Percentiles rank a stretch among this genome's conserved stretches.
Evolutionary conservation across 1,284 basidiomycete species (phyloP).

Genomic region (Moniliophthora roreri): DNA sequence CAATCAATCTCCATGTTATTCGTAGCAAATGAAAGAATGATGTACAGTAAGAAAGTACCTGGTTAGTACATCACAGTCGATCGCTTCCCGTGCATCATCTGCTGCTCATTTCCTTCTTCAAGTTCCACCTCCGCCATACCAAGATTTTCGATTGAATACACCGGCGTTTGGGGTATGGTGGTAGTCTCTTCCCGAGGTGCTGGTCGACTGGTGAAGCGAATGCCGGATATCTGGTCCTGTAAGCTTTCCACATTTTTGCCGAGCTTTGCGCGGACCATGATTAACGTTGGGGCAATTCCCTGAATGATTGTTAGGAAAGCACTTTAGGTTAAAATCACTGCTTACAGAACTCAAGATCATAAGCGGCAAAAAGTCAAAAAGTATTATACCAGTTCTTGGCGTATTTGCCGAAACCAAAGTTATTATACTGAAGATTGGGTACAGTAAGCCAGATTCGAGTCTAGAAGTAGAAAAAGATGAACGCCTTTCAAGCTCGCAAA

Average conservation of each 20-base stretch:
- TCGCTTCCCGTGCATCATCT: too few relatives aligned
- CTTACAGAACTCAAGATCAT: neutral
- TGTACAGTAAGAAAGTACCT: too few relatives aligned
- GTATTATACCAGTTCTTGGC: neutral
- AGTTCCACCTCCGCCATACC: too few relatives aligned
- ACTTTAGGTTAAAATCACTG: too few relatives aligned
- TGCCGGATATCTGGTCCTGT: neutral
- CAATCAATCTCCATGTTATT: too few relatives aligned
- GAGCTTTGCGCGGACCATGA: conserved; percentile 3
- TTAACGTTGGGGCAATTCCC: conserved; percentile 5
- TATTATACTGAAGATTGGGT: neutral
- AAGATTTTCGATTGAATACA: too few relatives aligned
- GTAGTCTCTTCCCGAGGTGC: too few relatives aligned
- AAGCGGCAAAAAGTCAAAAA: conserved; percentile 1
- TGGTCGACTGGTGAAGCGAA: neutral
- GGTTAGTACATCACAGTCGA: too few relatives aligned
- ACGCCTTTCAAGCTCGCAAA: too few relatives aligned
- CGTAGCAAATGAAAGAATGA: too few relatives aligned
- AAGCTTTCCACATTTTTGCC: neutral
- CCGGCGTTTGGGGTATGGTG: too few relatives aligned
- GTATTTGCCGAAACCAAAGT: neutral
- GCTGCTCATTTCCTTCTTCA: too few relatives aligned
- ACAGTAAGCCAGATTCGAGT: conserved; percentile 5
- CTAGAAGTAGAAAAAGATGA: neutral
- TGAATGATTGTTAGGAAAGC: neutral